Percentiles rank a stretch among this genome's conserved stretches.
Conservation (phyloP, 352 stramenopile species). For the Phytopythium mirpurense region DNA sequence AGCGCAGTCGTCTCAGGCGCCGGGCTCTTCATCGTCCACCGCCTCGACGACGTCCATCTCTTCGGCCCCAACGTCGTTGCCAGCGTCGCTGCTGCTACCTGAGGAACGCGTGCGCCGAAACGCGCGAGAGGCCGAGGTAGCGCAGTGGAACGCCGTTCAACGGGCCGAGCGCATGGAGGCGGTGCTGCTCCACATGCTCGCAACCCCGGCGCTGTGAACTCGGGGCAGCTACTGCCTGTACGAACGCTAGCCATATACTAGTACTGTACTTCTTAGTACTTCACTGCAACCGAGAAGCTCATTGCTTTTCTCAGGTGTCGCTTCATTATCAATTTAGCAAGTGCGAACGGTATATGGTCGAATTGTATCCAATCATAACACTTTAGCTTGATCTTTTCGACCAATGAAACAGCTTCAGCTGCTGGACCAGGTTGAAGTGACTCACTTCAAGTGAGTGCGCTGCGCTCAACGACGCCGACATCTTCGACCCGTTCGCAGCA, state of each 20-base stretch:
- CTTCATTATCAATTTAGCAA: not conserved
- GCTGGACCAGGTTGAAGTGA: too few species aligned
- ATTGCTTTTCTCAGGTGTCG: too few species aligned
- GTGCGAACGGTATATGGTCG: not conserved
- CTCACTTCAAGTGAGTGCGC: too few species aligned
- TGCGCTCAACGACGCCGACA: too few species aligned
- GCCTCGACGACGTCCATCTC: constrained; percentile 29
- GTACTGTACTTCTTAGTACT: too few species aligned
- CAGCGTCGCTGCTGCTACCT: constrained; percentile 17
- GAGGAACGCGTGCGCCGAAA: constrained; percentile 58
- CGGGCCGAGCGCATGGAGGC: constrained; percentile 70
- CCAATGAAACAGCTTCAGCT: not conserved
- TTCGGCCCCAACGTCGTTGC: not conserved
- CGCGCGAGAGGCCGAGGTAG: constrained; percentile 46
- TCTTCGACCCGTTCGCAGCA: too few species aligned
- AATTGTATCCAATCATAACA: not conserved
- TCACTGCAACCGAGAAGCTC: too few species aligned
- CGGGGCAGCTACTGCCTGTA: too few species aligned
- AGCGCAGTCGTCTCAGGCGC: not conserved
- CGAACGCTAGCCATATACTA: too few species aligned
- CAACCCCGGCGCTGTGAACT: constrained; percentile 34
- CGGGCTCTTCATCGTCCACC: constrained; percentile 26
- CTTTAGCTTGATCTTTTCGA: not conserved
- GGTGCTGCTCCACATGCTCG: constrained; percentile 65
- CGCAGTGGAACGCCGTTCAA: constrained; percentile 43